phyloP scores from a whole-genome alignment of 345 rosid species.

The Salix dunnii region DNA sequence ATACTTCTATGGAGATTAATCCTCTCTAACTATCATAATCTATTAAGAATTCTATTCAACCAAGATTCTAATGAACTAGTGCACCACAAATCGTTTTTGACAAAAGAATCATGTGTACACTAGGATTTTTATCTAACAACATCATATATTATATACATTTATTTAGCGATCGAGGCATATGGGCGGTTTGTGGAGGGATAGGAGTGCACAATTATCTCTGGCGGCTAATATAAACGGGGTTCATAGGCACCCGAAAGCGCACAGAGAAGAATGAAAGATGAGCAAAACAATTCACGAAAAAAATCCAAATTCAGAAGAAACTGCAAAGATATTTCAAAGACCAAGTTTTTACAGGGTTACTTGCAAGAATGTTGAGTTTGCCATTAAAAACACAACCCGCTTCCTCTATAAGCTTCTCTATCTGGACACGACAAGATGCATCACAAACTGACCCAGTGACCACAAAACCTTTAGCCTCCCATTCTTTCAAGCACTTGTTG shows the following conservation, averaged over 20 bases:
- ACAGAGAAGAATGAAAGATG: background rate
- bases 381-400: constrained; percentile 48
- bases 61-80: no score
- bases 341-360: constrained; percentile 1
- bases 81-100: no score
- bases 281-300: background rate
- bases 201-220: background rate
- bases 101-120: no score
- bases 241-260: background rate
- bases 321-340: background rate
- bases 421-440: constrained; percentile 44
- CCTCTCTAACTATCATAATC: no score
- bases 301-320: background rate
- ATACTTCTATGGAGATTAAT: no score
- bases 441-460: constrained; percentile 83
- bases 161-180: background rate
- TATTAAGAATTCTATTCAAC: no score
- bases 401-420: constrained; percentile 51
- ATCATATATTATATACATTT: background rate
- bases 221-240: background rate
- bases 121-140: no score
- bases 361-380: constrained; percentile 67
- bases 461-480: constrained; percentile 49
- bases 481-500: constrained; percentile 47
- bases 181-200: background rate